phyloP scores from a whole-genome alignment of 352 stramenopile genomes.

The Halophytophthora batemanensis region DNA sequence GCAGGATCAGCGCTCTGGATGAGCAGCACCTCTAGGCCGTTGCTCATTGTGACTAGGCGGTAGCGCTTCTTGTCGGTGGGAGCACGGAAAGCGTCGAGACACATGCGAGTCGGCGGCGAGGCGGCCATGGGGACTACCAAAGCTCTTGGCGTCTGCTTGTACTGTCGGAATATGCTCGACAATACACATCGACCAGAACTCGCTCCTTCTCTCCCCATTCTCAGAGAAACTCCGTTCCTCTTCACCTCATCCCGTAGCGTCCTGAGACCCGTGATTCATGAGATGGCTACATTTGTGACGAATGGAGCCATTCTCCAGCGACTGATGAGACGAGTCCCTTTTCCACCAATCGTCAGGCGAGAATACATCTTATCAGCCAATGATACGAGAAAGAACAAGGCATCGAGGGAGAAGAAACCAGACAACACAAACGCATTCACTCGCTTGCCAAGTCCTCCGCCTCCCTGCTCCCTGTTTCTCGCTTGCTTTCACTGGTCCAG shows the following conservation, averaged over 20 bases:
- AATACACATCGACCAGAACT: constrained; percentile 1
- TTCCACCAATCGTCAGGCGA: constrained; percentile 9
- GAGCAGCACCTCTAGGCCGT: constrained; percentile 64
- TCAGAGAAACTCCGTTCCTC: constrained; percentile 5
- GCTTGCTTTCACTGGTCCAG: constrained; percentile 60
- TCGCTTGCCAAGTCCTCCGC: background rate
- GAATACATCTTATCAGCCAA: no score
- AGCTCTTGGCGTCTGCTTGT: background rate
- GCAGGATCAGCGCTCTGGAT: constrained; percentile 40
- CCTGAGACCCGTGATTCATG: no score
- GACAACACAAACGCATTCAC: no score
- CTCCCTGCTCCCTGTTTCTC: no score
- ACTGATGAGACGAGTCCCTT: constrained; percentile 1
- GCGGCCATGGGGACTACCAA: constrained; percentile 8
- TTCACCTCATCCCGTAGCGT: constrained; percentile 10
- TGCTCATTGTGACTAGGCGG: constrained; percentile 54
- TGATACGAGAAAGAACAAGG: no score
- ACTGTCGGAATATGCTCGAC: background rate
- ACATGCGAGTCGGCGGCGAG: constrained; percentile 6
- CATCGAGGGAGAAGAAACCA: no score
- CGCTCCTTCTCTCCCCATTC: background rate
- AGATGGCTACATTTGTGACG: constrained; percentile 14
- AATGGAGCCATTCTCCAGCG: constrained; percentile 3
- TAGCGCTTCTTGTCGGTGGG: constrained; percentile 72
- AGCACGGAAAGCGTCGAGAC: constrained; percentile 51